Base-by-base conservation (phyloP, 164 flowering plant species). In the Aristolochia californica region DNA sequence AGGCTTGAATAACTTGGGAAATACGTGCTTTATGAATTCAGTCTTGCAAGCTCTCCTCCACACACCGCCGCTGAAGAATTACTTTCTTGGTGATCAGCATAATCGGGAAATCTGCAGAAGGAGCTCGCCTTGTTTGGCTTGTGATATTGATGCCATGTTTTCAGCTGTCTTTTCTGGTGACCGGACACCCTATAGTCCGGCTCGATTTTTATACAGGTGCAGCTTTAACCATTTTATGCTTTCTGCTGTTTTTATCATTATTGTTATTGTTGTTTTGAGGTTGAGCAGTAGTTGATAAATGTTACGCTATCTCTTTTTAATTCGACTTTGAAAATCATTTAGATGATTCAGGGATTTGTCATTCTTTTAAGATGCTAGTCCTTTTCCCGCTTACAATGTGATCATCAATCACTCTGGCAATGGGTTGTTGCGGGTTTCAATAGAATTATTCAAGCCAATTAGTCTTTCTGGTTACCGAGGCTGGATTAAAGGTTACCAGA, bases 1-100 rank as follows among this genome's bases (percentile, higher is more conserved):
- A 56, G 88, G 88, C n/a, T 73, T 83, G 78, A 83, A 76, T 62
- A 83, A 83, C 63, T 51, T 83, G 70, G 88, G 88, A 8, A 80
- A 62, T 56, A 83, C 88, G 60, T 83, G 88, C 66, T 83, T 83
- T 56, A 80, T 83, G 88, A 83, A 83, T 52, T 79, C 84, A 27
- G 80, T 83, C 53, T 66, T 83, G 73, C 88, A 83, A 59, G 84
- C 78, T 11, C 70, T 83, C 72, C 75, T 83, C 55, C 88, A 83
- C 59, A 66, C 82, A 2, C 81, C 85, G 4, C 88, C 85, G 34
- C 59, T 83, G 56, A 73, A 76, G 66, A 77, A 77, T 65, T 78
- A 80, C 68, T 83, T 80, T 62, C 70, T 83, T 43, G 66, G 69
- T 57, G 77, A 68, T 57, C 68, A 67, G 62, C 88, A 81, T 55